Evolutionary conservation across 2,329 filamentous ascomycete species (phyloP).

Genomic region (Fusarium sp.): DNA sequence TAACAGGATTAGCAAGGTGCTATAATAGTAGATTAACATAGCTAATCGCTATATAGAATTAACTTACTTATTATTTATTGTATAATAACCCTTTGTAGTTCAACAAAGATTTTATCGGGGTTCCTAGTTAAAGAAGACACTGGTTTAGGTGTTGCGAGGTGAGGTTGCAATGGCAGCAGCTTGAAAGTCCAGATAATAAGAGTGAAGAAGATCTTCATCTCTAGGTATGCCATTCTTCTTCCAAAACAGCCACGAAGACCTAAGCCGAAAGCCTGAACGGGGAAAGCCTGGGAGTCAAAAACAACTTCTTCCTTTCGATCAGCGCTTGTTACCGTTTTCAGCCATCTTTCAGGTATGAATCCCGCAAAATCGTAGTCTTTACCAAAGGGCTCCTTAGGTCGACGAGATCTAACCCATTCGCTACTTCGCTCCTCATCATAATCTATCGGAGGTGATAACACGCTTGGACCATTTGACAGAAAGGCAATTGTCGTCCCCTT

Average conservation of each 20-base stretch:
- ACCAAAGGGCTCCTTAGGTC: neutral
- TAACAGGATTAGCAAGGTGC: neutral
- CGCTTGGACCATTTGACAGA: conserved; percentile 20
- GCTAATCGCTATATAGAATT: neutral
- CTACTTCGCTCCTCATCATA: conserved; percentile 21
- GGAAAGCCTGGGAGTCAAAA: conserved; percentile 50
- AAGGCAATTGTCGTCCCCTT: conserved; percentile 31
- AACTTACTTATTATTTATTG: neutral
- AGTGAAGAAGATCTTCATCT: conserved; percentile 46
- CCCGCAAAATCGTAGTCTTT: conserved; percentile 1
- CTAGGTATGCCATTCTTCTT: conserved; percentile 45
- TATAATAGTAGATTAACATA: neutral
- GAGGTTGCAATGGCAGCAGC: neutral
- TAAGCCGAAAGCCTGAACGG: conserved; percentile 51
- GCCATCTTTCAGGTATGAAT: conserved; percentile 34
- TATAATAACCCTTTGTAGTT: neutral
- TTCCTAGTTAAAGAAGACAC: conserved; percentile 6
- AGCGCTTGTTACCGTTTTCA: neutral
- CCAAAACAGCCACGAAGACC: conserved; percentile 55
- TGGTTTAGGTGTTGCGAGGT: neutral
- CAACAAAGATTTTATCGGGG: conserved; percentile 10
- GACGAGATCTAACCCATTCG: conserved; percentile 7
- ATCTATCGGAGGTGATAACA: conserved; percentile 7
- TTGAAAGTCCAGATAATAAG: conserved; percentile 49
- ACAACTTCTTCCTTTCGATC: conserved; percentile 6